Conservation (phyloP, 2,329 filamentous ascomycete species). For the Botrytis fabae region DNA sequence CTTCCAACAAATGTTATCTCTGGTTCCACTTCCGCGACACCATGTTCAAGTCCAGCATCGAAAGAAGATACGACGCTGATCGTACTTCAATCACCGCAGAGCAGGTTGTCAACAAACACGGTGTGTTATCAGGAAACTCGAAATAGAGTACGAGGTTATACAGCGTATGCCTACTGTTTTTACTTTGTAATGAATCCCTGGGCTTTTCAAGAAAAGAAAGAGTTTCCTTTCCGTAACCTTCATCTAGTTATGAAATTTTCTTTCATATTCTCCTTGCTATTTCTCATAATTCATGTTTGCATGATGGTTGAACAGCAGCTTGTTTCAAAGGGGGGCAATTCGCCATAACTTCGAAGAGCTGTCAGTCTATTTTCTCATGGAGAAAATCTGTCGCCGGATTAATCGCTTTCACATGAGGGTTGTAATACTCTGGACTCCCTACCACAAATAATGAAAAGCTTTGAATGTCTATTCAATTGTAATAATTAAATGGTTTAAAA, state of each 20-base stretch:
- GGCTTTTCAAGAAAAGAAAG: not conserved
- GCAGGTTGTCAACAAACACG: not conserved
- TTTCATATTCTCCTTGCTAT: not conserved
- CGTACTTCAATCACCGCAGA: not conserved
- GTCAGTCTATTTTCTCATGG: not conserved
- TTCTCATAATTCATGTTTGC: not conserved
- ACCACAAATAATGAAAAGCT: no score
- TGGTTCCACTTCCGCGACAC: not conserved
- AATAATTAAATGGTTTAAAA: not conserved
- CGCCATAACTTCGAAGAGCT: not conserved
- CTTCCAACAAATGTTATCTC: no score
- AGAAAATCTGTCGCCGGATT: not conserved
- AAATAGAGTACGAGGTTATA: not conserved
- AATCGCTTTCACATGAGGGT: no score
- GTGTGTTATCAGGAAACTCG: not conserved
- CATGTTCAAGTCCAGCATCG: not conserved
- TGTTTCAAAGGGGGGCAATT: not conserved
- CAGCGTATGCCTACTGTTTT: not conserved
- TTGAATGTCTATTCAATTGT: no score
- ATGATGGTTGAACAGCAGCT: not conserved
- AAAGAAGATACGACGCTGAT: not conserved
- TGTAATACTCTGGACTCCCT: no score
- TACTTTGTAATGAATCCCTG: not conserved
- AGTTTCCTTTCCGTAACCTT: not conserved
- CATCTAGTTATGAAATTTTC: not conserved